Base-by-base conservation (phyloP, 768 basidiomycete species). In the Hebeloma cylindrosporum region DNA sequence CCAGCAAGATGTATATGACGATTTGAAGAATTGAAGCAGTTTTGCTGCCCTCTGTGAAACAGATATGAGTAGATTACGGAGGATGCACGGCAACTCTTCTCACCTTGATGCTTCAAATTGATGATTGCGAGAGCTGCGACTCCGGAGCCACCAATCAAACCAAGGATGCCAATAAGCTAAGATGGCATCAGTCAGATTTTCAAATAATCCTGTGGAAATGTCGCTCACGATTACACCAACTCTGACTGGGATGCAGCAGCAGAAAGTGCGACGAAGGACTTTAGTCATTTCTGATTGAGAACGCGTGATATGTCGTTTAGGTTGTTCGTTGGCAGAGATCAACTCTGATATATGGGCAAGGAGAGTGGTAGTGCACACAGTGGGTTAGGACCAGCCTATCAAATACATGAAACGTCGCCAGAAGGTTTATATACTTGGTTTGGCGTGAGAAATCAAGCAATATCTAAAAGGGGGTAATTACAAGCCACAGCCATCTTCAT, bases 311-410 rank as follows among this genome's bases (percentile, higher is more conserved):
- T 41, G 28, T 29, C 43, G 10, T 21, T 45, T 46, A 47, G 34
- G 34, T 41, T 48, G 42, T 35, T 34, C 26, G 34, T 48, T 46
- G 45, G 42, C 49, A 61, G 58, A 62, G 60, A 56, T 60, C 59
- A 60, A 60, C 64, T 62, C 62, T 62, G 57, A 52, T 48, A 39
- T 43, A 48, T 44, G 42, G 43, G 32, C 44, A 48, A 40, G n/a
- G 43, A 42, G 46, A 45, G 34, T 50, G 54, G 49, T 47, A 32
- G 23, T 43, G 21, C 18, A 43, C 33, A 50, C 51, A 57, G 56
- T 60, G 64, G 64, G 52, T 62, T 55, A 74, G 74, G 73, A 63
- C 73, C 73, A 74, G 74, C 73, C 70, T 71, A 70, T 70, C 63
- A 45, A 52, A 45, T 44, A 40, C 31, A 39, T 21, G 40, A 43